Conservation (phyloP, 352 stramenopile species). For the Globisporangium radiosum region DNA sequence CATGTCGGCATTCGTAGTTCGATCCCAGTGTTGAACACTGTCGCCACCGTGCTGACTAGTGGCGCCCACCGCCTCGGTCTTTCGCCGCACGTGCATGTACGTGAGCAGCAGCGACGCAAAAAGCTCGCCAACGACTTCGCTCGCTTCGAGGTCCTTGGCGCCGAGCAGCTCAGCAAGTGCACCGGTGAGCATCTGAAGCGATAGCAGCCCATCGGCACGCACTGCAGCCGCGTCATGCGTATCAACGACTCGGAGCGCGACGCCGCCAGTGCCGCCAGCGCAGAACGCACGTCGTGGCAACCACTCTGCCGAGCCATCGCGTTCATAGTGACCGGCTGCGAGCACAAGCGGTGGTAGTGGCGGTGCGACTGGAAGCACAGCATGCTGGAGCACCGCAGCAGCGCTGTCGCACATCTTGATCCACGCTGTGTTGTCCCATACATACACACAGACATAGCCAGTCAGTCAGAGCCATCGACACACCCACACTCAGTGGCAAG, state of each 20-base stretch:
- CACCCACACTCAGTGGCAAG: too few relatives aligned
- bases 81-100: constrained; percentile 56
- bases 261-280: constrained; percentile 51
- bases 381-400: constrained; percentile 40
- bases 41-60: neutral
- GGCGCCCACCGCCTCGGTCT: neutral
- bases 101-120: constrained; percentile 71
- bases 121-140: constrained; percentile 60
- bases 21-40: too few relatives aligned
- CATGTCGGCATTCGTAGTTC: neutral
- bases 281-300: constrained; percentile 43
- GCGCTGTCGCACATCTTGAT: constrained; percentile 24
- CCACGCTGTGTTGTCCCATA: constrained; percentile 17
- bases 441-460: neutral
- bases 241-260: constrained; percentile 31
- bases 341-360: constrained; percentile 25
- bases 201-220: constrained; percentile 14
- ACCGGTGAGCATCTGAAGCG: constrained; percentile 32
- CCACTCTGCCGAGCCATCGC: constrained; percentile 21
- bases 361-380: constrained; percentile 43
- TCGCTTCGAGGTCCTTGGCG: constrained; percentile 56
- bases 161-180: constrained; percentile 50
- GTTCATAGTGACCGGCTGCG: constrained; percentile 23
- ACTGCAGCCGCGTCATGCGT: neutral
- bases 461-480: neutral